Conservation (phyloP, 192 early-diverging fungal species). For the Gaertneriomyces semiglobifer region DNA sequence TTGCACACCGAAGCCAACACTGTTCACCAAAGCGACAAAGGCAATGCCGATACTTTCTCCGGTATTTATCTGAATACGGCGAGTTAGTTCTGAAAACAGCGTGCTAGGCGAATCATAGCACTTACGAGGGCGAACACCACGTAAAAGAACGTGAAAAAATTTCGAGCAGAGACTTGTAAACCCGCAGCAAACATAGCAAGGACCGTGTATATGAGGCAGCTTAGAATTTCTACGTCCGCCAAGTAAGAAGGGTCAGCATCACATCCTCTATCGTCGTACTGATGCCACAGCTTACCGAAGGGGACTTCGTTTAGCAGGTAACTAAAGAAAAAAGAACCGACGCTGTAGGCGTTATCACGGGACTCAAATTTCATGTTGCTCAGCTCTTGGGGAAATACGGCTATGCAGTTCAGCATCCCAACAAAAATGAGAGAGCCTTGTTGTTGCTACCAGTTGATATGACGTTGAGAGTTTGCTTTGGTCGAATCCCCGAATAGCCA, state of each 20-base stretch:
- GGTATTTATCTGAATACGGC: slow-evolving; percentile 22
- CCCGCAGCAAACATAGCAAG: slow-evolving; percentile 24
- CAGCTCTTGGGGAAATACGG: slow-evolving; percentile 40
- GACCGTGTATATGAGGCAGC: slow-evolving; percentile 28
- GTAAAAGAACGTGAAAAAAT: slow-evolving; percentile 27
- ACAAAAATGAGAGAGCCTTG: slow-evolving; percentile 39
- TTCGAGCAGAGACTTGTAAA: slow-evolving; percentile 25
- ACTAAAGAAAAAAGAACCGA: slow-evolving; percentile 40
- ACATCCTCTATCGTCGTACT: neutral
- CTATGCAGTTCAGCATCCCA: slow-evolving; percentile 45
- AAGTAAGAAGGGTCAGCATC: neutral
- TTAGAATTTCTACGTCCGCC: slow-evolving; percentile 23
- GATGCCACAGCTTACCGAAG: slow-evolving; percentile 13
- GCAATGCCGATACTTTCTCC: slow-evolving; percentile 50
- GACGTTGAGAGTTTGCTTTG: neutral
- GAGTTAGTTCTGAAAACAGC: too few relatives aligned
- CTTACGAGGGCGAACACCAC: slow-evolving; percentile 20
- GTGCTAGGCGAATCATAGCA: neutral
- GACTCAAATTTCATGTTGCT: slow-evolving; percentile 36
- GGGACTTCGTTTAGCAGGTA: slow-evolving; percentile 27
- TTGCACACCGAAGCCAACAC: slow-evolving; percentile 45
- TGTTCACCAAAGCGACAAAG: slow-evolving; percentile 41
- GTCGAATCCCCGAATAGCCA: neutral
- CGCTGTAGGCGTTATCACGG: slow-evolving; percentile 38
- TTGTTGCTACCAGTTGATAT: slow-evolving; percentile 32